phyloP scores from a whole-genome alignment of 2,329 filamentous ascomycete species.

The Sporothrix pallida region DNA sequence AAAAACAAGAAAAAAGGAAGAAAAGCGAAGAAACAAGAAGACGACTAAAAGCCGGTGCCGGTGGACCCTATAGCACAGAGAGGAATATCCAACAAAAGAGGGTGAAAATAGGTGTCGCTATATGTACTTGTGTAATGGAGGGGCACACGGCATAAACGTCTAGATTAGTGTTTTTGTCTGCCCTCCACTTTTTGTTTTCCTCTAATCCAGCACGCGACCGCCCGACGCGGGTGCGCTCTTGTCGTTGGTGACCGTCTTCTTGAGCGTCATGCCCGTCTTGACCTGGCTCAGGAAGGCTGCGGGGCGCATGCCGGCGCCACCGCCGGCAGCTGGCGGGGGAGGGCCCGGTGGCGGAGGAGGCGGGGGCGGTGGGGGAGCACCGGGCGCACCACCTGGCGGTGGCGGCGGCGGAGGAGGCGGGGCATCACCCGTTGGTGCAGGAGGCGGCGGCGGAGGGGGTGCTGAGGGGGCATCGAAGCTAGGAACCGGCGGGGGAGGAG shows the following conservation, averaged over 20 bases:
- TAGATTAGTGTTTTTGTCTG: slow-evolving; percentile 32
- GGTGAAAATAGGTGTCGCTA: neutral
- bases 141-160: slow-evolving; percentile 27
- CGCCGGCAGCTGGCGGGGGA: slow-evolving; percentile 49
- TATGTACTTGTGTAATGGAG: neutral
- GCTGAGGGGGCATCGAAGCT: slow-evolving; percentile 45
- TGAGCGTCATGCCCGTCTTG: slow-evolving; percentile 76
- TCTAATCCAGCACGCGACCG: slow-evolving; percentile 72
- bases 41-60: neutral
- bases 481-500: slow-evolving; percentile 35
- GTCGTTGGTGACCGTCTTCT: slow-evolving; percentile 90
- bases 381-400: slow-evolving; percentile 45
- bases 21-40: no score
- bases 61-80: slow-evolving; percentile 18
- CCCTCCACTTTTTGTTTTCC: neutral
- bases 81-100: slow-evolving; percentile 7
- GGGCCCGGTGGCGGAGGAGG: slow-evolving; percentile 50
- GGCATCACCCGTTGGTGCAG: slow-evolving; percentile 35
- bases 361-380: slow-evolving; percentile 47
- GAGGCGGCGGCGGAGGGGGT: slow-evolving; percentile 40
- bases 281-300: slow-evolving; percentile 80
- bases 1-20: neutral
- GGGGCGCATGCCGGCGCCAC: slow-evolving; percentile 49
- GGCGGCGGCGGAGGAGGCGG: slow-evolving; percentile 49
- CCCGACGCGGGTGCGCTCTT: slow-evolving; percentile 74